Percentiles rank a stretch among this genome's conserved stretches.
These are phyloP conservation scores for Kokia cookei DNA, from an alignment of 441 rosid species.

Conservation along the genomic window DNA sequence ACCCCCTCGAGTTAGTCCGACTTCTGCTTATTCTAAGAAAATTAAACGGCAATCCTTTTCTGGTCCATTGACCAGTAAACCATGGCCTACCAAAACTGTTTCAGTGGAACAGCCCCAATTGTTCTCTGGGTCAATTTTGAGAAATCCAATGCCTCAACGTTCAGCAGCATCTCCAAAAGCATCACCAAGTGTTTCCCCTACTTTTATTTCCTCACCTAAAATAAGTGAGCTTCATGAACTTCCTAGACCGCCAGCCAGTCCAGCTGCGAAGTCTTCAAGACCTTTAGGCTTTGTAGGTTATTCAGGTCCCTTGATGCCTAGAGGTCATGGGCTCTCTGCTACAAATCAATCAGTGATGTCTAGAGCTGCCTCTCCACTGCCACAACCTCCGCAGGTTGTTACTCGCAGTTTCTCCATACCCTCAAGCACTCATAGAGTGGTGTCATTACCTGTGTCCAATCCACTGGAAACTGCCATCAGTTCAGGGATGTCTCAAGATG, in stretches of 20 bases:
- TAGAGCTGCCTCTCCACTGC: constrained; percentile 53
- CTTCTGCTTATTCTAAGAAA: constrained; percentile 8
- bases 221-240: constrained; percentile 83
- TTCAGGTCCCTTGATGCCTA: constrained; percentile 55
- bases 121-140: constrained; percentile 68
- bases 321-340: constrained; percentile 30
- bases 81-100: constrained; percentile 30
- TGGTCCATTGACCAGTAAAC: constrained; percentile 51
- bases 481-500: constrained; percentile 35
- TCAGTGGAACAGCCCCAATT: constrained; percentile 34
- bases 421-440: constrained; percentile 36
- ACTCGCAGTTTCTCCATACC: constrained; percentile 73
- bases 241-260: constrained; percentile 59
- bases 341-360: constrained; percentile 23
- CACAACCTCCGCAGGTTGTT: constrained; percentile 39
- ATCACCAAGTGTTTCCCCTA: constrained; percentile 47
- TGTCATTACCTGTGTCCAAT: constrained; percentile 32
- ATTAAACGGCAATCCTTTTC: constrained; percentile 52
- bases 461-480: constrained; percentile 28
- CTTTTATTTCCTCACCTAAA: constrained; percentile 50
- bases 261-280: constrained; percentile 25
- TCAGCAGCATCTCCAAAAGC: constrained; percentile 40
- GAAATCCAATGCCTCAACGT: constrained; percentile 39
- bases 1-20: constrained; percentile 17
- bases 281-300: constrained; percentile 31